Conservation (phyloP, 371 early-diverging fungal genomes). For the Zopfochytrium polystomum region DNA sequence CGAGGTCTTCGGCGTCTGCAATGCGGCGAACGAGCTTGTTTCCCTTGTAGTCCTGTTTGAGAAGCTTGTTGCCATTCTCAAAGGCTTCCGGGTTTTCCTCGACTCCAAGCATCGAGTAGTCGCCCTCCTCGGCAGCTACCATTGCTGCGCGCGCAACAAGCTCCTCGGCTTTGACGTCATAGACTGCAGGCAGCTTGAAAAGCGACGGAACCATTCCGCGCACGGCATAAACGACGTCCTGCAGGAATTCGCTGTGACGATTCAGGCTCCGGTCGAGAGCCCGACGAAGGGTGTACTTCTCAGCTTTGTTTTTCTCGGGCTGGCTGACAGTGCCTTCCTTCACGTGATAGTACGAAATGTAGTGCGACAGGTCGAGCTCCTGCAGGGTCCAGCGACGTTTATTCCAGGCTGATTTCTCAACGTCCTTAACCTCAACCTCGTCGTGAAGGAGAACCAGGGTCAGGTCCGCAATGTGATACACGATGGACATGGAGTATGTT, state of each 20-base stretch:
- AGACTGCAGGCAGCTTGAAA: not conserved
- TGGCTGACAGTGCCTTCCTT: not conserved
- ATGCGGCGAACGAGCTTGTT: too few relatives aligned
- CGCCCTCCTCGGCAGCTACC: not conserved
- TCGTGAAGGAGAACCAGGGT: slow-evolving; percentile 2
- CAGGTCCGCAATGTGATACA: not conserved
- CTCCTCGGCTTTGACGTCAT: not conserved
- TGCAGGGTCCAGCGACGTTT: slow-evolving; percentile 9
- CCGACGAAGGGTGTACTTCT: not conserved
- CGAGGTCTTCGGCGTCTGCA: too few relatives aligned
- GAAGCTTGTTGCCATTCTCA: too few relatives aligned
- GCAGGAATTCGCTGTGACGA: not conserved
- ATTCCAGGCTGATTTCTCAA: not conserved
- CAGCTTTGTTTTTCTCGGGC: not conserved
- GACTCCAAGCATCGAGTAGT: slow-evolving; percentile 2
- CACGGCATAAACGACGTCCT: slow-evolving; percentile 2
- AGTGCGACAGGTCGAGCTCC: not conserved
- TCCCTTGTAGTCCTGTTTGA: too few relatives aligned
- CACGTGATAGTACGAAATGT: not conserved
- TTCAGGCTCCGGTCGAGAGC: not conserved
- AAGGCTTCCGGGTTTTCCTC: too few relatives aligned
- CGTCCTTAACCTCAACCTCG: not conserved
- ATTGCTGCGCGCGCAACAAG: not conserved
- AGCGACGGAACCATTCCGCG: slow-evolving; percentile 2
- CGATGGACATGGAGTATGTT: slow-evolving; percentile 16